A percentile compares a stretch with the other conserved stretches of the same genome.
These are phyloP conservation scores for Mycena alexandri DNA, from an alignment of 768 basidiomycete species.

Conservation along the genomic window DNA sequence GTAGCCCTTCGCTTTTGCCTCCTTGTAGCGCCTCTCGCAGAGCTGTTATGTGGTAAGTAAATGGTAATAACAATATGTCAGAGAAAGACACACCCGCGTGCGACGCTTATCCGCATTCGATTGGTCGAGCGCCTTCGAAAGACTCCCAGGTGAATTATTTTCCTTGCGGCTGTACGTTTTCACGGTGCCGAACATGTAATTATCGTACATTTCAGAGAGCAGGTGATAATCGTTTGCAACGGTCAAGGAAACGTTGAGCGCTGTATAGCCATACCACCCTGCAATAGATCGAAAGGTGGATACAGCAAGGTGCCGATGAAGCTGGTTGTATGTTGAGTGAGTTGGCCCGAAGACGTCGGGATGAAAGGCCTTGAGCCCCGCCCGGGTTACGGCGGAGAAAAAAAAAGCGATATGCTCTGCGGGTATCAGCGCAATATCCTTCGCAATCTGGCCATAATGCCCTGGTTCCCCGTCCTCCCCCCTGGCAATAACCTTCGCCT, in stretches of 20 bases:
- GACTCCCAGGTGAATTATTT: conserved; percentile 10
- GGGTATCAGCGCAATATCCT: no score
- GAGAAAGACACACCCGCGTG: conserved; percentile 7
- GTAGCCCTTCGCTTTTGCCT: conserved; percentile 4
- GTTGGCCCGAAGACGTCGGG: conserved; percentile 17
- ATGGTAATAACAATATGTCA: neutral
- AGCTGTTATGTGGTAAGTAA: neutral
- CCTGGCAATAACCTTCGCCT: no score
- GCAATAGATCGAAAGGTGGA: conserved; percentile 11
- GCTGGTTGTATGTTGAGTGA: conserved; percentile 20
- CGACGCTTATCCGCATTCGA: conserved; percentile 1
- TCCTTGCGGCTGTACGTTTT: conserved; percentile 10
- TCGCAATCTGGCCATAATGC: no score
- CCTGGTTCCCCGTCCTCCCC: no score
- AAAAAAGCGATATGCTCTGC: conserved; percentile 7
- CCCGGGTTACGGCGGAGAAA: conserved; percentile 1
- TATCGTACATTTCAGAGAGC: conserved; percentile 21
- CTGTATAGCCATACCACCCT: conserved; percentile 2
- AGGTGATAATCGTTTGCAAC: conserved; percentile 4
- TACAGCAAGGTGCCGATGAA: conserved; percentile 22
- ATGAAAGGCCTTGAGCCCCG: conserved; percentile 7
- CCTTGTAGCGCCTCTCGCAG: neutral
- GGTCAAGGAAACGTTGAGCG: conserved; percentile 5
- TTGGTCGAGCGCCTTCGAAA: neutral
- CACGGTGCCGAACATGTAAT: conserved; percentile 10